Conservation (phyloP, 164 flowering plant species). For the Platanus orientalis region DNA sequence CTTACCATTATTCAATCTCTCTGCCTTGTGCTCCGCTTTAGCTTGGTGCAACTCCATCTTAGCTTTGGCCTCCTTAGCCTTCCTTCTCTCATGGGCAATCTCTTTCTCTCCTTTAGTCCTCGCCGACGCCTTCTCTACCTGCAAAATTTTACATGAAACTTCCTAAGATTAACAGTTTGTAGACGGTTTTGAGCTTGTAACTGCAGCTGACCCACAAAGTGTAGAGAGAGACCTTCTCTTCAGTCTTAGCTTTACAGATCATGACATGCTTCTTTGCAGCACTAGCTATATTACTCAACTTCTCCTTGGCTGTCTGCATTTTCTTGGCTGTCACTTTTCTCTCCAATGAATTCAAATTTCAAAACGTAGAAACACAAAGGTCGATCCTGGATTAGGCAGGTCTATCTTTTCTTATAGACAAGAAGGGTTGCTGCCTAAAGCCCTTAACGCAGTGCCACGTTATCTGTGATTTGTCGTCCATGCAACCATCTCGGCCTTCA, state of each 20-base stretch:
- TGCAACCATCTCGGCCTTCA: too few relatives aligned
- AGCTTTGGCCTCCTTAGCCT: conserved; percentile 67
- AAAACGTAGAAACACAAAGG: too few relatives aligned
- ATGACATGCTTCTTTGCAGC: conserved; percentile 43
- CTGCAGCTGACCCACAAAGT: too few relatives aligned
- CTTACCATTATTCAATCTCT: conserved; percentile 29
- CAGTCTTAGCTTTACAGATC: conserved; percentile 43
- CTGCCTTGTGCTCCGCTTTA: conserved; percentile 42
- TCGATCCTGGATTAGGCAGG: too few relatives aligned
- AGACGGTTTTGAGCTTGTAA: too few relatives aligned
- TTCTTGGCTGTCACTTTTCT: background rate
- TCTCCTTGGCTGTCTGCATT: conserved; percentile 63
- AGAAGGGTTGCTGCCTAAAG: too few relatives aligned
- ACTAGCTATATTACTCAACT: conserved; percentile 53
- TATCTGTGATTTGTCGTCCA: too few relatives aligned
- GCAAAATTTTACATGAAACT: too few relatives aligned
- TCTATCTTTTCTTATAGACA: too few relatives aligned
- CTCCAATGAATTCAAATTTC: too few relatives aligned
- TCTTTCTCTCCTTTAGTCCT: conserved; percentile 50
- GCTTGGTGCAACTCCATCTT: conserved; percentile 51
- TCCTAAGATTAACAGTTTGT: too few relatives aligned
- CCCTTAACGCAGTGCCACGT: too few relatives aligned
- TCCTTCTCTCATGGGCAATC: conserved; percentile 51
- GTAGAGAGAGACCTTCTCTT: conserved; percentile 83
- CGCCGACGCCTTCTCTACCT: conserved; percentile 57